Evolutionary conservation across 2,329 filamentous ascomycete species (phyloP).

Genomic region (Ceratocystis alfenasii): DNA sequence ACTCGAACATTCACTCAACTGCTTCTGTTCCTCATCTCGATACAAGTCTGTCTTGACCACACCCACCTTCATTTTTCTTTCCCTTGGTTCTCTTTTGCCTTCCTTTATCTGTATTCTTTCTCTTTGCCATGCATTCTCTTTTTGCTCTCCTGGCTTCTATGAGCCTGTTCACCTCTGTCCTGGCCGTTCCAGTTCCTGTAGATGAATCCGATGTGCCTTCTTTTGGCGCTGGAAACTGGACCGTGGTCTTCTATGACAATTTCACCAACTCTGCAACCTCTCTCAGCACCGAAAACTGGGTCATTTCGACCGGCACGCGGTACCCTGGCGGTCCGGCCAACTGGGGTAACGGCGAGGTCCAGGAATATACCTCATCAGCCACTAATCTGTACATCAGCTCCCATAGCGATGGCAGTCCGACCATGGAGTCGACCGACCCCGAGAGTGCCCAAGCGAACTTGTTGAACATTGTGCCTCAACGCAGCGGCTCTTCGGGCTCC

Average conservation of each 20-base stretch:
- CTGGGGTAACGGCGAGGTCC: constrained; percentile 40
- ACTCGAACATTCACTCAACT: background rate
- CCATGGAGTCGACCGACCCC: background rate
- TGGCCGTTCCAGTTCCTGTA: background rate
- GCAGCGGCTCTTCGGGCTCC: background rate
- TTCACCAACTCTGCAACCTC: constrained; percentile 23
- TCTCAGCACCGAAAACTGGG: constrained; percentile 15
- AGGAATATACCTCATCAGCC: constrained; percentile 34
- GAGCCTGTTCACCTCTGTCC: background rate
- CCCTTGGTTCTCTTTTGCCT: background rate
- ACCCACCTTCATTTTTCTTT: constrained; percentile 1
- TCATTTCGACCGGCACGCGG: constrained; percentile 31
- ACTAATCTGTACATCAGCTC: constrained; percentile 32
- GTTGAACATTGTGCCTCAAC: constrained; percentile 20
- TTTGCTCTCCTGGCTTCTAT: constrained; percentile 1
- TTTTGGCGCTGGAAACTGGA: constrained; percentile 12
- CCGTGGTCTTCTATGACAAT: constrained; percentile 28
- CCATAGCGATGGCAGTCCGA: constrained; percentile 24
- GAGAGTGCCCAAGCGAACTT: background rate
- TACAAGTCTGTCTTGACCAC: background rate
- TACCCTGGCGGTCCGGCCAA: constrained; percentile 36
- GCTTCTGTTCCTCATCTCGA: constrained; percentile 7
- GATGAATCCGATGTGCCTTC: background rate
- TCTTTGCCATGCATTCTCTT: background rate
- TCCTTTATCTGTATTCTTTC: background rate